Base-by-base conservation (phyloP, 768 basidiomycete genomes). In the Lactifluus rugatus region DNA sequence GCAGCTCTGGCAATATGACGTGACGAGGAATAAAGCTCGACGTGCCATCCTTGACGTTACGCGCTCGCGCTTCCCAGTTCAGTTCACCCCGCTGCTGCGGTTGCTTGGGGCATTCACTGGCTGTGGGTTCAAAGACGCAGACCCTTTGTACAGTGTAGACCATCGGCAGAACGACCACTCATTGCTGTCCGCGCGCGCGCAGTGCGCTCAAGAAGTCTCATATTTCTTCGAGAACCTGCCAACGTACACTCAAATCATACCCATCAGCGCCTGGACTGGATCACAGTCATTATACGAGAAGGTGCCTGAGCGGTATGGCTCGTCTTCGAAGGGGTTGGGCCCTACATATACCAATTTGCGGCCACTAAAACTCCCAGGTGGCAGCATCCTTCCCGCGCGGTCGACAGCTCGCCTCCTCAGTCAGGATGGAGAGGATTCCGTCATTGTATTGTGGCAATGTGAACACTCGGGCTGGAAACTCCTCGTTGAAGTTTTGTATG, bases 381-480 rank as follows among this genome's bases (percentile, higher is more conserved):
- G 89, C 0, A 82, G 83, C 1, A 76, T 76, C 11, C 76, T 96
- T 5, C 84, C 85, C 23, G 74, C 80, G 6, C 79, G 81, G 21
- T 83, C 87, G 1, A 70, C 74, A 1, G 93, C 90, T 2, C 79
- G 81, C 8, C 75, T 93, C 21, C 74, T 94, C 34, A 90, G 83
- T 61, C 77, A 79, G 10, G 88, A 90, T 52, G 79, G 79, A 4
- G 82, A 80, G 2, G 87, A 89, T 23, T 74, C 81, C 17, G 71
- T 85, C 21, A 84, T 87, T 5, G 78, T 94, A 0, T 77, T 79
- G 19, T 96, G 93, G 93, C 78, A 85, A 61, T 84, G 87, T 62
- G 75, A 82, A 46, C 84, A 92, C 66, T 89, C 87, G 7, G 91
- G 89, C 2, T 96, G 93, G 93, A 86, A 81, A 62, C 69, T 95